Evolutionary conservation across 345 rosid genomes (phyloP).

Genomic region (Dovyalis caffra): DNA sequence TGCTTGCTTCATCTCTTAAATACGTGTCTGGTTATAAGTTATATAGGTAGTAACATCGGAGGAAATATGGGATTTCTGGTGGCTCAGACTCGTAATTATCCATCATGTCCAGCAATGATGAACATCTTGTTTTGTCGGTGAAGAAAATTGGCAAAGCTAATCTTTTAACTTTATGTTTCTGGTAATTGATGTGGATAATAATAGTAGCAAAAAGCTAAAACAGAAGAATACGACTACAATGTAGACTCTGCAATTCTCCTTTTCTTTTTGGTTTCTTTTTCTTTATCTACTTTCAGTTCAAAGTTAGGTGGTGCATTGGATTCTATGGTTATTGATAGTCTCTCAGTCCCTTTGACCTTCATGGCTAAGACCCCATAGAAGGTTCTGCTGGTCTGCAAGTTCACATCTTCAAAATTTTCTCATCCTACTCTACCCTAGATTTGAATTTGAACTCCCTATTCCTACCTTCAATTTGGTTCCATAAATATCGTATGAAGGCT

Average conservation of each 20-base stretch:
- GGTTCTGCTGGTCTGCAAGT: too few relatives aligned
- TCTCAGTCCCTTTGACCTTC: background rate
- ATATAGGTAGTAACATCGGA: too few relatives aligned
- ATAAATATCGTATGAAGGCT: background rate
- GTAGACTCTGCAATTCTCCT: background rate
- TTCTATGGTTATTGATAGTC: background rate
- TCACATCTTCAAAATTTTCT: background rate
- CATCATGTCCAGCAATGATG: too few relatives aligned
- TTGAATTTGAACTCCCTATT: background rate
- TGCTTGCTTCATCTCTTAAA: too few relatives aligned
- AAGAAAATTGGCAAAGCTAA: background rate
- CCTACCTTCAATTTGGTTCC: background rate
- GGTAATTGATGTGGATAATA: background rate
- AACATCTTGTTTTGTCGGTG: background rate
- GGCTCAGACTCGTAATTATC: too few relatives aligned
- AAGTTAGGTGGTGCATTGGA: background rate
- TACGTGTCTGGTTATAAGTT: too few relatives aligned
- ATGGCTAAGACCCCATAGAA: background rate
- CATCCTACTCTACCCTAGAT: background rate
- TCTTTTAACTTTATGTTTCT: background rate
- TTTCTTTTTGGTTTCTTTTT: background rate
- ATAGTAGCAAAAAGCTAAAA: background rate
- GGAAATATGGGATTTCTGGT: too few relatives aligned
- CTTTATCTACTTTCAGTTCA: background rate
- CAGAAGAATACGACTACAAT: too few relatives aligned